These are phyloP conservation scores for Actinomucor elegans DNA, from an alignment of 371 early-diverging fungal species.

Conservation along the genomic window DNA sequence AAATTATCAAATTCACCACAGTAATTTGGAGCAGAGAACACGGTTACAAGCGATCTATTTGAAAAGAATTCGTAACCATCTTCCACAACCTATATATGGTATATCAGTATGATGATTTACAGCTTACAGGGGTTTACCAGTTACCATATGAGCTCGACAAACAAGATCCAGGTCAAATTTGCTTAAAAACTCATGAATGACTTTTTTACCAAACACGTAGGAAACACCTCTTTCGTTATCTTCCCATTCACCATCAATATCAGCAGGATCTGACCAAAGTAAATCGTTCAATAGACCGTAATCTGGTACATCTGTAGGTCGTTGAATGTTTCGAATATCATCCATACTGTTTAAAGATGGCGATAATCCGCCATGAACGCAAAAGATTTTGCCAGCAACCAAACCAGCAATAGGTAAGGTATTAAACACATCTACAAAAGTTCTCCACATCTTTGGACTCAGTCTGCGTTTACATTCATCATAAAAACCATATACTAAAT, in stretches of 20 bases:
- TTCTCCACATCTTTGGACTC: conserved; percentile 95
- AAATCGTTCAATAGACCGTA: conserved; percentile 84
- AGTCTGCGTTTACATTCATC: conserved; percentile 98
- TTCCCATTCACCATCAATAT: conserved; percentile 85
- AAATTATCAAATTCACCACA: conserved; percentile 99
- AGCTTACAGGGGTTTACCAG: too few species aligned
- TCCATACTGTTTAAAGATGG: conserved; percentile 89
- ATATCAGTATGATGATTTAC: background rate
- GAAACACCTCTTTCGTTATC: conserved; percentile 98
- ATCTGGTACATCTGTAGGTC: conserved; percentile 98
- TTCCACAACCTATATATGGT: conserved; percentile 79
- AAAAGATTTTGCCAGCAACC: conserved; percentile 96
- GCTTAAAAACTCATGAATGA: conserved; percentile 84
- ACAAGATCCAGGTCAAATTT: conserved; percentile 86
- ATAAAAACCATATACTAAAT: conserved; percentile 94
- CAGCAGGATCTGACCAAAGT: conserved; percentile 90
- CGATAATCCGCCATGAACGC: conserved; percentile 97
- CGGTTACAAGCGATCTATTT: conserved; percentile 91
- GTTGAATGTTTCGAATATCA: conserved; percentile 85
- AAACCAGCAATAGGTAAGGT: conserved; percentile 96
- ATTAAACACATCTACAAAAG: conserved; percentile 98
- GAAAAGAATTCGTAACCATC: conserved; percentile 99
- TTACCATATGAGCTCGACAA: conserved; percentile 96
- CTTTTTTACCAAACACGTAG: conserved; percentile 91
- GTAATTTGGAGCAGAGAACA: conserved; percentile 99